phyloP scores from a whole-genome alignment of 1,284 basidiomycete genomes.

The Volvariella surrecta region DNA sequence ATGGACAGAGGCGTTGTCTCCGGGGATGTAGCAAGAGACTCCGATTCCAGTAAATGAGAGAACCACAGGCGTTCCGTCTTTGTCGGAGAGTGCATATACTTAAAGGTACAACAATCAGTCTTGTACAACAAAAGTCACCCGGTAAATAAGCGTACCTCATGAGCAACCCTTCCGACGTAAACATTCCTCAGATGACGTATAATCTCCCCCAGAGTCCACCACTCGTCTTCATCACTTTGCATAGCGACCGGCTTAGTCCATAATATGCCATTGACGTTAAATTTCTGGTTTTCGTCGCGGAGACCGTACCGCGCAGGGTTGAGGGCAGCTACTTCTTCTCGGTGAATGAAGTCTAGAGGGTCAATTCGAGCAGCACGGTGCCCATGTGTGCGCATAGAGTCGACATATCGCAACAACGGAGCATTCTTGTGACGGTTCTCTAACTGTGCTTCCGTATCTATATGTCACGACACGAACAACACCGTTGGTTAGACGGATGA shows the following conservation, averaged over 20 bases:
- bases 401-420: conserved; percentile 77
- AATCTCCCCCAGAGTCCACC: conserved; percentile 67
- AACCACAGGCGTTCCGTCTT: conserved; percentile 83
- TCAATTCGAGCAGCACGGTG: conserved; percentile 80
- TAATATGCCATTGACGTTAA: conserved; percentile 74
- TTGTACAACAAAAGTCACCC: background rate
- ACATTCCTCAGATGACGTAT: conserved; percentile 58
- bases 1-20: conserved; percentile 22
- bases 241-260: conserved; percentile 53
- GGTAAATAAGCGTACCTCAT: conserved; percentile 43
- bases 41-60: conserved; percentile 72
- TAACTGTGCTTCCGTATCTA: conserved; percentile 71
- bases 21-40: conserved; percentile 28
- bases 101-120: conserved; percentile 5
- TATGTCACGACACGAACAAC: background rate
- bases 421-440: conserved; percentile 72
- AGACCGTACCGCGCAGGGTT: conserved; percentile 76
- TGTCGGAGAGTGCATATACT: conserved; percentile 78
- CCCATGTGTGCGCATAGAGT: conserved; percentile 73
- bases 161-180: conserved; percentile 79
- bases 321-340: conserved; percentile 78
- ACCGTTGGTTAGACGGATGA: conserved; percentile 1
- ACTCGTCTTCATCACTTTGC: conserved; percentile 28
- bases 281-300: conserved; percentile 38
- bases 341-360: conserved; percentile 77